Evolutionary conservation across 2,329 filamentous ascomycete species (phyloP).

Genomic region (Pseudogymnoascus sp.): DNA sequence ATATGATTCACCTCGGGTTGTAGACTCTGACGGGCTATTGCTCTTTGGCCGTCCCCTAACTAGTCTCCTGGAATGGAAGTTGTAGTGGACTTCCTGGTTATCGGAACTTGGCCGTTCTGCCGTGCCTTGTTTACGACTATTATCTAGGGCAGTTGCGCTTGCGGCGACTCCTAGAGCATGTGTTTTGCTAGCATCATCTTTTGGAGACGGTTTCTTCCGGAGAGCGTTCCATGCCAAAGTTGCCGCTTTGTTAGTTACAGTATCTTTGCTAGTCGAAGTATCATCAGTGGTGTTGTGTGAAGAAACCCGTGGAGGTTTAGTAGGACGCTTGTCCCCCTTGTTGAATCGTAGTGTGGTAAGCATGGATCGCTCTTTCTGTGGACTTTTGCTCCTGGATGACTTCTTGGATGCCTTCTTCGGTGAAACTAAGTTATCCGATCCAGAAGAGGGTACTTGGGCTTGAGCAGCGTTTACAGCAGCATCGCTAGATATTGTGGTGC

Average conservation of each 20-base stretch:
- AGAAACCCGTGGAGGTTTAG: conserved; percentile 29
- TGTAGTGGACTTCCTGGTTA: conserved; percentile 22
- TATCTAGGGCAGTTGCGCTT: conserved; percentile 21
- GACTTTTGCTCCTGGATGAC: conserved; percentile 42
- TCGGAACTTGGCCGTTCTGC: conserved; percentile 13
- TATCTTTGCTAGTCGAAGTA: conserved; percentile 22
- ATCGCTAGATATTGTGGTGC: background rate
- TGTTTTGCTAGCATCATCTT: conserved; percentile 20
- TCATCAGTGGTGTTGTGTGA: conserved; percentile 29
- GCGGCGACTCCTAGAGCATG: conserved; percentile 21
- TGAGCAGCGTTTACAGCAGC: background rate
- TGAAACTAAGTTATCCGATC: conserved; percentile 17
- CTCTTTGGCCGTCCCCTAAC: conserved; percentile 16
- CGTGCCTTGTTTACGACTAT: conserved; percentile 15
- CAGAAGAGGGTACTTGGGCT: conserved; percentile 11
- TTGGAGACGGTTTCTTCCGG: conserved; percentile 18
- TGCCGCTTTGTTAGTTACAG: conserved; percentile 54
- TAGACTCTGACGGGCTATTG: conserved; percentile 13
- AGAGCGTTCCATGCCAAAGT: conserved; percentile 52
- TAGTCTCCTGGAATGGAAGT: conserved; percentile 26
- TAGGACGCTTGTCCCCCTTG: conserved; percentile 36
- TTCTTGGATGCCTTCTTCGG: conserved; percentile 24
- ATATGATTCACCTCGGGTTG: conserved; percentile 18
- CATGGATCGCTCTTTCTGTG: conserved; percentile 51
- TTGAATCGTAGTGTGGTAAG: conserved; percentile 51